These are phyloP conservation scores for Talaromyces sp. DNA, from an alignment of 2,329 filamentous ascomycete species.

Conservation along the genomic window DNA sequence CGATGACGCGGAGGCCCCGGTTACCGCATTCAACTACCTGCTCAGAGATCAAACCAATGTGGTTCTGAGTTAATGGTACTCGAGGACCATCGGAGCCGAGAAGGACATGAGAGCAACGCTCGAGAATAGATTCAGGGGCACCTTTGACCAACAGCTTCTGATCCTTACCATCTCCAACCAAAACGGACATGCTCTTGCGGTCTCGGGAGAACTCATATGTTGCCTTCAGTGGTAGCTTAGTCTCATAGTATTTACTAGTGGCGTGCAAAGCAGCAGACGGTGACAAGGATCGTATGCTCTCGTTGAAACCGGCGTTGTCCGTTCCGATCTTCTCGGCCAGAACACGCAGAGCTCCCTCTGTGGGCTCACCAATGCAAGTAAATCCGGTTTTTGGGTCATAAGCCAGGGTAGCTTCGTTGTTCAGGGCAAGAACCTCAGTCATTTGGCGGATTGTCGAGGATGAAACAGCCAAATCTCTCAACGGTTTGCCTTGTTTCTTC, in stretches of 20 bases:
- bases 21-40: slow-evolving; percentile 90
- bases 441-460: slow-evolving; percentile 79
- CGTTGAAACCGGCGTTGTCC: slow-evolving; percentile 58
- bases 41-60: slow-evolving; percentile 64
- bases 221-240: slow-evolving; percentile 66
- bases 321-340: slow-evolving; percentile 93
- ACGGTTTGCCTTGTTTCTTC: slow-evolving; percentile 59
- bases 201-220: slow-evolving; percentile 97
- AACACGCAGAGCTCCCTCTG: slow-evolving; percentile 85
- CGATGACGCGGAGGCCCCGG: slow-evolving; percentile 88
- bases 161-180: slow-evolving; percentile 64
- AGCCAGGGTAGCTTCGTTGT: slow-evolving; percentile 80
- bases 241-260: slow-evolving; percentile 79
- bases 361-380: slow-evolving; percentile 85
- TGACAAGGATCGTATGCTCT: slow-evolving; percentile 44
- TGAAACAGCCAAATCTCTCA: slow-evolving; percentile 62
- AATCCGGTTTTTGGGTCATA: slow-evolving; percentile 75
- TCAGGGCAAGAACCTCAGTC: slow-evolving; percentile 64
- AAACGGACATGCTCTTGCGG: slow-evolving; percentile 97
- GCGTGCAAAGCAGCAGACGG: slow-evolving; percentile 65
- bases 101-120: slow-evolving; percentile 79
- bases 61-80: slow-evolving; percentile 64
- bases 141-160: slow-evolving; percentile 92
- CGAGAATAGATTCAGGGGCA: slow-evolving; percentile 88
- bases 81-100: slow-evolving; percentile 73